phyloP scores from a whole-genome alignment of 495 filamentous ascomycete species.

The Lineolata rhizophorae region DNA sequence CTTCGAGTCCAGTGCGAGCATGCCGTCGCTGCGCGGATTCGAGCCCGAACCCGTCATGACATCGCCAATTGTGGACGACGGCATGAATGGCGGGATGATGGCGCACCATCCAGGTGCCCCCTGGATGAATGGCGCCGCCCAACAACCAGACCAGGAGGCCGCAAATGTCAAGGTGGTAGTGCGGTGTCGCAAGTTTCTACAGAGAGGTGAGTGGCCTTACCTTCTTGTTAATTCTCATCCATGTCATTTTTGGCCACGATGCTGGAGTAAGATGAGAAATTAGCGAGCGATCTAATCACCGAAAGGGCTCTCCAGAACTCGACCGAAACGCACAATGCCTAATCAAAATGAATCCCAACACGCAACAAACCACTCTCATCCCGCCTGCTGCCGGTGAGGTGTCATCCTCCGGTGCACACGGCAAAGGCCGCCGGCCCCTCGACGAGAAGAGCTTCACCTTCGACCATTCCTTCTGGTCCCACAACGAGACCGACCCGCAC shows the following conservation, averaged over 20 bases:
- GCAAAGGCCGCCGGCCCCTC: constrained; percentile 47
- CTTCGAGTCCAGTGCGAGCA: too few relatives aligned
- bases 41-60: too few relatives aligned
- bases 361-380: constrained; percentile 60
- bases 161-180: constrained; percentile 94
- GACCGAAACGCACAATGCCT: constrained; percentile 64
- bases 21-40: too few relatives aligned
- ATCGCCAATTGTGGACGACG: too few relatives aligned
- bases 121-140: too few relatives aligned
- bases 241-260: too few relatives aligned
- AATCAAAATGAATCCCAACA: constrained; percentile 69
- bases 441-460: constrained; percentile 90
- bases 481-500: constrained; percentile 47
- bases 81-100: too few relatives aligned
- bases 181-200: constrained; percentile 71
- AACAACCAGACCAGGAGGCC: constrained; percentile 26
- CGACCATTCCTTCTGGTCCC: constrained; percentile 96
- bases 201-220: constrained; percentile 61
- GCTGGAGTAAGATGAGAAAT: too few relatives aligned
- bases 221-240: too few relatives aligned
- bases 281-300: too few relatives aligned
- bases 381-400: constrained; percentile 39
- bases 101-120: too few relatives aligned
- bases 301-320: constrained; percentile 33
- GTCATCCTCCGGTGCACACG: constrained; percentile 42